A percentile compares a stretch with the other conserved stretches of the same genome.
These are phyloP conservation scores for Xylaria grammica DNA, from an alignment of 495 filamentous ascomycete genomes.

Conservation along the genomic window DNA sequence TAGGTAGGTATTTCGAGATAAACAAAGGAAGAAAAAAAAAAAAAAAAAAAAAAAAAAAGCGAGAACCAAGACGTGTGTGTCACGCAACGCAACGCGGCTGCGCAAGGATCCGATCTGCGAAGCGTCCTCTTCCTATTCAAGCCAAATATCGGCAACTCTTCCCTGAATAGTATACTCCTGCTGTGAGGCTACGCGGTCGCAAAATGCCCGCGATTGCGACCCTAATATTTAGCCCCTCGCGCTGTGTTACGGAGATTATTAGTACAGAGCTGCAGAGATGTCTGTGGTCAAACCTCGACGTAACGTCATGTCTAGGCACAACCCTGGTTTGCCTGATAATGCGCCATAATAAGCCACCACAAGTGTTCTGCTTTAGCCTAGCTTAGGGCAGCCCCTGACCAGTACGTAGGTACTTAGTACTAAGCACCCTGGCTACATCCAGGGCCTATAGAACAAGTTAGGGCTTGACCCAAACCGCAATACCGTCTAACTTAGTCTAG, in stretches of 20 bases:
- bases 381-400: slow-evolving; percentile 19
- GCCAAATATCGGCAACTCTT: slow-evolving; percentile 33
- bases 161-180: slow-evolving; percentile 36
- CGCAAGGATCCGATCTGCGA: slow-evolving; percentile 37
- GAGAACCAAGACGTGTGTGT: slow-evolving; percentile 34
- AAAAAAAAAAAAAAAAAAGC: too few relatives aligned
- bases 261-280: slow-evolving; percentile 19
- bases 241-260: slow-evolving; percentile 15
- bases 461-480: slow-evolving; percentile 8
- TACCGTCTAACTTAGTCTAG: slow-evolving; percentile 10
- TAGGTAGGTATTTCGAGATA: not conserved
- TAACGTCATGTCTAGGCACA: slow-evolving; percentile 22
- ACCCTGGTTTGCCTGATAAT: slow-evolving; percentile 12
- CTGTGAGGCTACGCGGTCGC: slow-evolving; percentile 28
- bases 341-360: slow-evolving; percentile 18
- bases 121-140: slow-evolving; percentile 29
- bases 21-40: too few relatives aligned
- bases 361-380: slow-evolving; percentile 1
- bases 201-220: slow-evolving; percentile 23
- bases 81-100: slow-evolving; percentile 38
- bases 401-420: not conserved
- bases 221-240: slow-evolving; percentile 4
- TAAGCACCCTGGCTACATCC: slow-evolving; percentile 3
- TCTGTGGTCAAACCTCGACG: slow-evolving; percentile 15
- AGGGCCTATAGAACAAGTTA: slow-evolving; percentile 16